Evolutionary conservation across 78 protist species (phyloP), one percentile per base, ranked within the genome.

Genomic region (Fonticula alba): DNA sequence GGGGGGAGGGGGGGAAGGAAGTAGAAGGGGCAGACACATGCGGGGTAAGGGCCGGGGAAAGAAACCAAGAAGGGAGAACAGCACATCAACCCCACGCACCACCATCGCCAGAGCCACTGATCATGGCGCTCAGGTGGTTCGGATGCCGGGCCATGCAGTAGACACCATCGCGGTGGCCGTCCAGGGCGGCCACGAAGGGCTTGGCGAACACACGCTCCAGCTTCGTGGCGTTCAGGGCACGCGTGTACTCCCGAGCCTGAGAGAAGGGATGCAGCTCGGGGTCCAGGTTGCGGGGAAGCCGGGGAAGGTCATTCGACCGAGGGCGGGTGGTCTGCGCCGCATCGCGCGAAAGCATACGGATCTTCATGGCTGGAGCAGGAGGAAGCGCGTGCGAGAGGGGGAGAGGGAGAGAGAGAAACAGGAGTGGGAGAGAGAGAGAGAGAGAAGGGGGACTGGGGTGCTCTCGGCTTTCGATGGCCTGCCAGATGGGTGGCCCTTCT

Each of bases 251-350:
- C n/a, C 79, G 43, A 9, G 82, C 83, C 31, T 60, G 19, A 47
- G 78, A 87, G 32, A 91, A 78, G 33, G 95, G 93, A 69, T 91
- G 95, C 35, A 82, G 55, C 27, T 9, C 56, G 7, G 95, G 96
- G 58, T 82, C 84, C 32, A 55, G 10, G 61, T 83, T 87, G 20
- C 84, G 47, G n/a, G 65, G 82, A 29, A 76, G 65, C 33, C 41
- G 66, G 27, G 43, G 24, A 2, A 71, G 37, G 20, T 86, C 95
- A 15, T 62, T 15, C 10, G 52, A 10, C 13, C 40, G 26, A 29
- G 68, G 75, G 41, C 79, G 71, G 31, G 75, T 66, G 49, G 53
- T 36, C 14, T 66, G 32, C 10, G 55, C 55, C 32, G 22, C 52
- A 3, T 2, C 3, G 27, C 35, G 56, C 27, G 24, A 51, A 4